A percentile compares a stretch with the other conserved stretches of the same genome.
Conservation (phyloP, 805 yeast genomes). For the Ogataea parapolymorpha region DNA sequence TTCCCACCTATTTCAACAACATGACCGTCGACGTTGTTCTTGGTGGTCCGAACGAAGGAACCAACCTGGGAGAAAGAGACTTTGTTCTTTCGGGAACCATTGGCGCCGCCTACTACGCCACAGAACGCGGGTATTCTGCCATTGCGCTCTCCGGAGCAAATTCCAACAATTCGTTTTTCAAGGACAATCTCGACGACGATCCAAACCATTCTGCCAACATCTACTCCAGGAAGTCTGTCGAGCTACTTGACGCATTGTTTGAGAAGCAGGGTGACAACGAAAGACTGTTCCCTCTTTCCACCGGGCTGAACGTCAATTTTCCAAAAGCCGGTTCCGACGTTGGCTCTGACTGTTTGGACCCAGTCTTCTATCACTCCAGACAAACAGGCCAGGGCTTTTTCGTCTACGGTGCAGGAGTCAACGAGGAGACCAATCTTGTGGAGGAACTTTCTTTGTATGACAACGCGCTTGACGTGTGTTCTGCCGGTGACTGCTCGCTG, state of each 20-base stretch:
- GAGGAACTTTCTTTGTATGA: constrained; percentile 15
- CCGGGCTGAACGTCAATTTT: constrained; percentile 47
- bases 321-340: constrained; percentile 45
- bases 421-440: constrained; percentile 37
- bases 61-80: constrained; percentile 42
- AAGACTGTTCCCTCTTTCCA: constrained; percentile 41
- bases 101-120: constrained; percentile 48
- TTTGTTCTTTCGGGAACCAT: constrained; percentile 48
- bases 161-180: constrained; percentile 48
- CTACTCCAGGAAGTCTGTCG: constrained; percentile 39
- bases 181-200: constrained; percentile 43
- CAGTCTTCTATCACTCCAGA: constrained; percentile 44
- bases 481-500: constrained; percentile 43
- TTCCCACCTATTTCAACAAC: constrained; percentile 45
- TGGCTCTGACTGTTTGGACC: constrained; percentile 37
- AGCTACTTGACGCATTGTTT: constrained; percentile 39
- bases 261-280: constrained; percentile 37
- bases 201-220: constrained; percentile 42
- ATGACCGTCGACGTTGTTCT: constrained; percentile 45
- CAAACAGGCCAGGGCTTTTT: constrained; percentile 39
- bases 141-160: constrained; percentile 52
- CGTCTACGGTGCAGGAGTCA: constrained; percentile 34
- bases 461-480: constrained; percentile 24
- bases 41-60: constrained; percentile 53
- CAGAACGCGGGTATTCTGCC: constrained; percentile 48